phyloP scores from a whole-genome alignment of 352 stramenopile genomes.

The Phytophthora tentaculata region DNA sequence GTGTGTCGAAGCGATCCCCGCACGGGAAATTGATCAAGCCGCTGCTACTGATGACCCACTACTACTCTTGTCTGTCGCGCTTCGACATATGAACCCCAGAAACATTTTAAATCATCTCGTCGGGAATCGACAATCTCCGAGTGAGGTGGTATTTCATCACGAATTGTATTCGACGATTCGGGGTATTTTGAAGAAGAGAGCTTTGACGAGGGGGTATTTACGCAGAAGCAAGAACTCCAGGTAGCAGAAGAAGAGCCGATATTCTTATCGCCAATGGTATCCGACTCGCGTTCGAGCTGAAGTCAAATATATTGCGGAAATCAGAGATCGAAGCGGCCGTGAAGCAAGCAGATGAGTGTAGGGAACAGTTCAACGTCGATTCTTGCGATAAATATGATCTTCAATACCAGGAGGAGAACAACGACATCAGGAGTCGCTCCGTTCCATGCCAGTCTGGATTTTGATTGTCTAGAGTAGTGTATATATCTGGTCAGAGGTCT shows the following conservation, averaged over 20 bases:
- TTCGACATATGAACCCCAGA: conserved; percentile 4
- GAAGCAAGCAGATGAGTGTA: conserved; percentile 11
- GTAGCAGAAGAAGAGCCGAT: conserved; percentile 10
- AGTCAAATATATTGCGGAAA: conserved; percentile 11
- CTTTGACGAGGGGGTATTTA: conserved; percentile 8
- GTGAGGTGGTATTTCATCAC: conserved; percentile 7
- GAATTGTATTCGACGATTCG: conserved; percentile 10
- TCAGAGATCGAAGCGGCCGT: conserved; percentile 7
- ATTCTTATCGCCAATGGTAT: conserved; percentile 11
- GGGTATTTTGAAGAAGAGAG: conserved; percentile 6
- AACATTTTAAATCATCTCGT: conserved; percentile 6
- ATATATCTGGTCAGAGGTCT: too few relatives aligned
- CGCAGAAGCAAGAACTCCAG: conserved; percentile 12
- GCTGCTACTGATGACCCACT: conserved; percentile 2
- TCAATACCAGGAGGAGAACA: not conserved
- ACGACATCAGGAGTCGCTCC: conserved; percentile 1
- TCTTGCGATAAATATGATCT: conserved; percentile 11
- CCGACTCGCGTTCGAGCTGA: conserved; percentile 11
- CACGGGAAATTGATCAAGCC: conserved; percentile 8
- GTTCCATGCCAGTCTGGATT: conserved; percentile 9
- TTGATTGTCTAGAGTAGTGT: too few relatives aligned
- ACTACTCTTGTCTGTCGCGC: conserved; percentile 10
- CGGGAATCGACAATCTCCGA: conserved; percentile 14
- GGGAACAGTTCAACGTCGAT: conserved; percentile 9
- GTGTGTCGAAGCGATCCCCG: conserved; percentile 13